Evolutionary conservation across 2,329 filamentous ascomycete genomes (phyloP), one percentile per base, ranked within the genome.

Genomic region (Plectosphaerella plurivora): DNA sequence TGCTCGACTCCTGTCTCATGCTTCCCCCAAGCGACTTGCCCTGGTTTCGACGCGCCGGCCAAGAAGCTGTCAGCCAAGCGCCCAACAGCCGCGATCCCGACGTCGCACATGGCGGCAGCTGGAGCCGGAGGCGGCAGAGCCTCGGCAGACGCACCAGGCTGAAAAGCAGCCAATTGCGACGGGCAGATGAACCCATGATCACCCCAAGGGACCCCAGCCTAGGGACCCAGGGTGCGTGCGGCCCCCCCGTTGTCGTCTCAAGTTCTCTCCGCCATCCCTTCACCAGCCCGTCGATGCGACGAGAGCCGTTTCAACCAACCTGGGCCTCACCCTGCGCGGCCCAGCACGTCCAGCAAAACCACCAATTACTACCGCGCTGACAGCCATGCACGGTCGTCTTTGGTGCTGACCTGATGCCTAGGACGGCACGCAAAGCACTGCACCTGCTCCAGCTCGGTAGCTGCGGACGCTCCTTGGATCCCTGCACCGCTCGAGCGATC

Each of bases 181-280:
- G 8, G 28, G 28, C 4, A 12, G 28, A 33, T 8, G 4, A 33
- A 33, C 28, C 28, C 28, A 33, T 33, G 28, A 33, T 33, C 28
- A 33, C 28, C 28, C 28, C 45, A 18, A 25, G 35, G 35, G 28
- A 12, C 28, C 28, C 36, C 22, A 24, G 35, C 35, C 28, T 49
- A 18, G 35, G 20, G 35, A 14, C 22, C 5, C 36, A 48, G 35
- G 36, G 36, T 16, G 35, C 35, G 16, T 20, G 41, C 41, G 41
- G 41, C 10, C 41, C 22, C 22, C 41, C 41, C 16, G 18, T 37
- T 37, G n/a, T 50, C 55, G 50, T 53, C 54, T 53, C 46, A 54
- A 53, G 42, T 53, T 51, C 25, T 35, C 49, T 51, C 52, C 54
- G 50, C 56, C 52, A 56, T 51, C 54, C 50, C 54, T 54, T 50